phyloP scores from a whole-genome alignment of 1,139 yeast genomes.

The Candida sp. region DNA sequence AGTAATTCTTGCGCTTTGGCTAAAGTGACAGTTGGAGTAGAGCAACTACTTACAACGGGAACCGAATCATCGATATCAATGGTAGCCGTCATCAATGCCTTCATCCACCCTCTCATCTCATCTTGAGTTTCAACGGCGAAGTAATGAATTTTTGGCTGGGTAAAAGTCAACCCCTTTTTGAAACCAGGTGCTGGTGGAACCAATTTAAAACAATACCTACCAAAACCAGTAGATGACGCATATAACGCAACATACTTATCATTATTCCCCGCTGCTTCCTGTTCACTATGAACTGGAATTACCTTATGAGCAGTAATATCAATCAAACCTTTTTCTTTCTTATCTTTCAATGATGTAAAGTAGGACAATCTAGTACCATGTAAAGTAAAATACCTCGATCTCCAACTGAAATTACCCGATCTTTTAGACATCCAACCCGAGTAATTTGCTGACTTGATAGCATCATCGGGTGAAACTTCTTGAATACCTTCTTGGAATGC shows the following conservation, averaged over 20 bases:
- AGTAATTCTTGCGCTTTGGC: conserved; percentile 83
- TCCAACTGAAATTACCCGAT: conserved; percentile 88
- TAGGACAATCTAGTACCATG: conserved; percentile 94
- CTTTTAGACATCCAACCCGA: conserved; percentile 97
- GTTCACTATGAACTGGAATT: conserved; percentile 49
- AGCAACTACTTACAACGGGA: conserved; percentile 93
- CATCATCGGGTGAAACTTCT: conserved; percentile 69
- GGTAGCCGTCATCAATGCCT: conserved; percentile 92
- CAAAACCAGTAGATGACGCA: conserved; percentile 93
- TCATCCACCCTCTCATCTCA: conserved; percentile 95
- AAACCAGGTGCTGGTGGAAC: conserved; percentile 99
- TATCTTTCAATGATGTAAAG: conserved; percentile 76
- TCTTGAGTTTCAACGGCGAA: conserved; percentile 92
- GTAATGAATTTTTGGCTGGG: conserved; percentile 93
- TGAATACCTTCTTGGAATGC: conserved; percentile 95
- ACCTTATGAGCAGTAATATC: conserved; percentile 96
- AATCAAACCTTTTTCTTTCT: conserved; percentile 84
- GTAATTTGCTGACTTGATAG: conserved; percentile 69
- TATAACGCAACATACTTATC: conserved; percentile 81
- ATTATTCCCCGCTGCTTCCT: conserved; percentile 57
- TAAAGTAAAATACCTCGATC: conserved; percentile 80
- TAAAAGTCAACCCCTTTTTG: conserved; percentile 89
- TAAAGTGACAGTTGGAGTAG: conserved; percentile 89
- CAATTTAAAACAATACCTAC: conserved; percentile 86
- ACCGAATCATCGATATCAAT: conserved; percentile 92